phyloP scores from a whole-genome alignment of 768 basidiomycete genomes.

The Gymnopilus dilepis region DNA sequence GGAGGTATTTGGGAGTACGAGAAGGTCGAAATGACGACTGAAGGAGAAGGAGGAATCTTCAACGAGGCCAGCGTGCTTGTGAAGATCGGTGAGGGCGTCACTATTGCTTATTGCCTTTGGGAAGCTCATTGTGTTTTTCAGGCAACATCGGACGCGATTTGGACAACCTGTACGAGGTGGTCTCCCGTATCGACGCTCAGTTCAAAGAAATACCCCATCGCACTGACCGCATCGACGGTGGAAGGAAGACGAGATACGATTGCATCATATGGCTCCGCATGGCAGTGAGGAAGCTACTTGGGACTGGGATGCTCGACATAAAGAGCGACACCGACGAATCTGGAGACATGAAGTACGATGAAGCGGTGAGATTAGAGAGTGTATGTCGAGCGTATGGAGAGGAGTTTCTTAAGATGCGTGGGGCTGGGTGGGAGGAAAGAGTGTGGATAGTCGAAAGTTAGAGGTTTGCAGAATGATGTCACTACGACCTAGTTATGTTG shows the following conservation, averaged over 20 bases:
- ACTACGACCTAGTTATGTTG: neutral
- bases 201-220: neutral
- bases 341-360: neutral
- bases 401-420: neutral
- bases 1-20: neutral
- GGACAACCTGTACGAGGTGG: neutral
- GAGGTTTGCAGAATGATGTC: neutral
- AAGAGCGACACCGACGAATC: neutral
- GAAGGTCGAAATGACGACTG: neutral
- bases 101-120: no score
- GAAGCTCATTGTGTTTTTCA: no score
- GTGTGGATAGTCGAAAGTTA: neutral
- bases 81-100: neutral
- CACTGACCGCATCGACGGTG: neutral
- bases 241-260: neutral
- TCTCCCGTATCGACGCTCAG: neutral
- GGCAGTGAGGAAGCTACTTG: neutral
- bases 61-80: neutral
- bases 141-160: no score
- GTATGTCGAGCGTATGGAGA: neutral
- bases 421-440: neutral
- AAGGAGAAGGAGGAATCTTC: neutral
- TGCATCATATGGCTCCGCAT: slow-evolving; percentile 1
- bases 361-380: neutral
- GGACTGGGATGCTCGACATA: neutral